These are phyloP conservation scores for Aspergillus piperis DNA, from an alignment of 2,329 filamentous ascomycete species.

Conservation along the genomic window DNA sequence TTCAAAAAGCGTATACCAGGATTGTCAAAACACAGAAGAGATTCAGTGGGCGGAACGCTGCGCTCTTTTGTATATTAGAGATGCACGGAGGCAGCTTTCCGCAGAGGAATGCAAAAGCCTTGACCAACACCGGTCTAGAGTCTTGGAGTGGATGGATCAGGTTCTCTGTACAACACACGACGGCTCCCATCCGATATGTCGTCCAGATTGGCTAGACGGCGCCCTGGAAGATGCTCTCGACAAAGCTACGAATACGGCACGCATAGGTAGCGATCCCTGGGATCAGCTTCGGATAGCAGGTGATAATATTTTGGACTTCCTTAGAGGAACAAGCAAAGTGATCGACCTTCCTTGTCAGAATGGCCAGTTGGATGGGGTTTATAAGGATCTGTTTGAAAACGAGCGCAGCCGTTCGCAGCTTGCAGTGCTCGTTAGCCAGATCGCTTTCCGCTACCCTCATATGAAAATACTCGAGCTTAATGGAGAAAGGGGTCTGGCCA, in stretches of 20 bases:
- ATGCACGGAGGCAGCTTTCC: not conserved
- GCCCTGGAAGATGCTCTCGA: not conserved
- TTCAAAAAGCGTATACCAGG: not conserved
- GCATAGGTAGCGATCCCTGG: not conserved
- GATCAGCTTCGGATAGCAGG: not conserved
- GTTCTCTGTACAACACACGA: not conserved
- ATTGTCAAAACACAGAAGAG: not conserved
- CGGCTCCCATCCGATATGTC: not conserved
- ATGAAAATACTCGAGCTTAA: slow-evolving; percentile 22
- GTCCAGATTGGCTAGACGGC: not conserved
- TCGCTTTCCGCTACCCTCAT: slow-evolving; percentile 7
- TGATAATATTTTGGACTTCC: not conserved
- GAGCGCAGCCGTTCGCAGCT: not conserved
- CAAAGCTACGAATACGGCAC: not conserved
- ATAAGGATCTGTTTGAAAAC: not conserved
- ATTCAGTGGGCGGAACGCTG: not conserved
- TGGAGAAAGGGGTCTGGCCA: slow-evolving; percentile 18
- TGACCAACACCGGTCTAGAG: not conserved
- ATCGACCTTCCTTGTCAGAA: not conserved
- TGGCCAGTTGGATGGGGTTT: not conserved
- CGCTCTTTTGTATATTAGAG: not conserved
- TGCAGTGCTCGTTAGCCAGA: not conserved
- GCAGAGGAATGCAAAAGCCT: not conserved
- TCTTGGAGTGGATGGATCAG: not conserved
- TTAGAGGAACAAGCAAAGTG: not conserved